Conservation (phyloP, 139 green algal genomes). For the Diplosphaera chodatii region DNA sequence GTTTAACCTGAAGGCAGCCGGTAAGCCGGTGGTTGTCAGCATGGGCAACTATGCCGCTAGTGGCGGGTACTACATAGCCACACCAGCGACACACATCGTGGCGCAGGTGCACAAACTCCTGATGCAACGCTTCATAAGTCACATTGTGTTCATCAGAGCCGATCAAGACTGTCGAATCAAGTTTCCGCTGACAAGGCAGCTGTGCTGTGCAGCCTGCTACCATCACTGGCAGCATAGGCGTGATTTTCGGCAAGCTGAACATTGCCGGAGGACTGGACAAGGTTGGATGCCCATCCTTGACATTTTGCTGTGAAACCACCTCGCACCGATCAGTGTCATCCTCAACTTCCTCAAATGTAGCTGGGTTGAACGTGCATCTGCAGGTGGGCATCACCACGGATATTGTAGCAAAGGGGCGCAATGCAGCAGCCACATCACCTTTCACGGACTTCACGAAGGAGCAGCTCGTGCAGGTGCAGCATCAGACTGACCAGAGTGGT, state of each 20-base stretch:
- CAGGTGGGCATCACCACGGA: conserved; percentile 21
- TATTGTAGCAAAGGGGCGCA: conserved; percentile 27
- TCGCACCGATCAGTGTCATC: too few relatives aligned
- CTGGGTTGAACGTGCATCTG: too few relatives aligned
- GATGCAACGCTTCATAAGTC: too few relatives aligned
- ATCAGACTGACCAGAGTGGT: too few relatives aligned
- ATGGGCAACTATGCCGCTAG: conserved; percentile 85
- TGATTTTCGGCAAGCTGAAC: conserved; percentile 18
- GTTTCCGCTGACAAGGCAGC: too few relatives aligned
- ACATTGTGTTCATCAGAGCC: too few relatives aligned
- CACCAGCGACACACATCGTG: conserved; percentile 65
- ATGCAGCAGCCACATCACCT: conserved; percentile 29
- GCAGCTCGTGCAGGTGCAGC: conserved; percentile 7
- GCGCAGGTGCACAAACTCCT: conserved; percentile 22
- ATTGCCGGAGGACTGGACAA: not conserved
- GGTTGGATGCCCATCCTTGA: not conserved
- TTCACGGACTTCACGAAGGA: conserved; percentile 18
- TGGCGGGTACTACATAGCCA: conserved; percentile 90
- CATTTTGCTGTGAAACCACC: too few relatives aligned
- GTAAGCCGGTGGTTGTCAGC: conserved; percentile 85
- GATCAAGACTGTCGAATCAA: too few relatives aligned
- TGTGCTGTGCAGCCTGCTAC: conserved; percentile 64
- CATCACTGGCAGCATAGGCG: conserved; percentile 85
- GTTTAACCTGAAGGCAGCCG: conserved; percentile 22
- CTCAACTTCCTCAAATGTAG: too few relatives aligned